Conservation (phyloP, 306 rosid species). For the Arachis hypogaea region DNA sequence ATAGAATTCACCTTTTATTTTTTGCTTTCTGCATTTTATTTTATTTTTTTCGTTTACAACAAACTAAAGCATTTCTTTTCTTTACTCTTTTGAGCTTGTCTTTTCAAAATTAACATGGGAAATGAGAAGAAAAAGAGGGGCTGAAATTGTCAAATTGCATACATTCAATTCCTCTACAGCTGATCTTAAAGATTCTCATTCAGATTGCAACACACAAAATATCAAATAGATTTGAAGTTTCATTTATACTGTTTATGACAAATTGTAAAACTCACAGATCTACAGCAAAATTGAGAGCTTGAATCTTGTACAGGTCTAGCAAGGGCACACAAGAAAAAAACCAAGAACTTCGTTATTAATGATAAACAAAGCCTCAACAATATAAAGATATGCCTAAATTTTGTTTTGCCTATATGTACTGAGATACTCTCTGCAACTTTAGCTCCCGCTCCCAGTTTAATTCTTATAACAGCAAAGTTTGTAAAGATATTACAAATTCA, state of each 20-base stretch:
- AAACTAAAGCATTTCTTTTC: background rate
- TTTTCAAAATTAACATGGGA: slow-evolving; percentile 6
- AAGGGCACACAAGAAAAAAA: background rate
- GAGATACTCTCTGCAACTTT: slow-evolving; percentile 3
- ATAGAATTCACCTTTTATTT: background rate
- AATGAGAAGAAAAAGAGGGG: background rate
- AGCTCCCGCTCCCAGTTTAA: slow-evolving; percentile 5
- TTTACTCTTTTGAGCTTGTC: background rate
- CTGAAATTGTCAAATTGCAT: background rate
- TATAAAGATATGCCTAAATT: background rate
- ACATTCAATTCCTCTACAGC: background rate
- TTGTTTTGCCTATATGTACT: slow-evolving; percentile 4
- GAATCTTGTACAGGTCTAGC: slow-evolving; percentile 45
- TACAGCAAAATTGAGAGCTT: slow-evolving; percentile 25
- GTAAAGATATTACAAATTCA: slow-evolving; percentile 32
- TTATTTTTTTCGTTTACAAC: slow-evolving; percentile 13
- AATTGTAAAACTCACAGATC: slow-evolving; percentile 20
- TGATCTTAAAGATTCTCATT: too few species aligned
- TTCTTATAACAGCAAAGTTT: slow-evolving; percentile 50
- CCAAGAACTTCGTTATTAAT: slow-evolving; percentile 29
- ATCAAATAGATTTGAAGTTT: slow-evolving; percentile 2
- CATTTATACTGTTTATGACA: slow-evolving; percentile 4
- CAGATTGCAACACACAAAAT: background rate
- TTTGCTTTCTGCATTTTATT: background rate
- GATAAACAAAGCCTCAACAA: slow-evolving; percentile 2